Base-by-base conservation (phyloP, 2,329 filamentous ascomycete species). In the Stachybotrys elegans region DNA sequence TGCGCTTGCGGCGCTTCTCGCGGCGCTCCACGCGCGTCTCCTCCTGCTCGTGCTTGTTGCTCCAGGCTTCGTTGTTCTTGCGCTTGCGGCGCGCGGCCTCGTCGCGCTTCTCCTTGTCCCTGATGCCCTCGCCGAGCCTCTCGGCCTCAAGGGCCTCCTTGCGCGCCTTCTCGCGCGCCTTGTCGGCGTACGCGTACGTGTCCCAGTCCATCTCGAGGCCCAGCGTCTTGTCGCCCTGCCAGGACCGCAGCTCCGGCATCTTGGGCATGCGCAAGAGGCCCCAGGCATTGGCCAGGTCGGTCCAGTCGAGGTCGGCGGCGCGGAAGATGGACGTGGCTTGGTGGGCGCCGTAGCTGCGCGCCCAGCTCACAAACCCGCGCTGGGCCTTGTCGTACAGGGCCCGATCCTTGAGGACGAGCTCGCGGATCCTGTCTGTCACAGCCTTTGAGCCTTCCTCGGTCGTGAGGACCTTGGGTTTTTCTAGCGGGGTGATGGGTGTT, bases 281-380 rank as follows among this genome's bases (percentile, higher is more conserved):
- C 88, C 92, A 98, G 1, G 85, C 86, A 43, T 81, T 74, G 1
- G 83, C 92, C 1, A 93, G 73, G 43, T 90, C 85, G 5, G 76
- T 69, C 93, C 93, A 98, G 62, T 95, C 84, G 14, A 96, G 73
- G 56, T 94, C 89, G 4, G 75, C 64, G 3, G 89, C 72, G 11
- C 86, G 81, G 71, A 98, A 98, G 53, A 98, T 97, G 57, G 89
- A 94, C 47, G 81, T 84, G 1, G 92, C 90, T 52, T 91, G 83
- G 58, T 97, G 93, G 57, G 93, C 94, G 59, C 81, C 86, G 68
- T 97, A 97, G 53, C 88, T 86, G 59, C 90, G 82, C 2, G 95
- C 82, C 87, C 90, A 97, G 59, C 86, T 92, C 19, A 97, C 92
- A 55, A 98, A 97, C 1, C 84, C 93, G 49, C 84, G 83, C 59